Percentiles rank a stretch among this genome's conserved stretches.
phyloP scores from a whole-genome alignment of 2,329 filamentous ascomycete species.

The Alternaria ethzedia region DNA sequence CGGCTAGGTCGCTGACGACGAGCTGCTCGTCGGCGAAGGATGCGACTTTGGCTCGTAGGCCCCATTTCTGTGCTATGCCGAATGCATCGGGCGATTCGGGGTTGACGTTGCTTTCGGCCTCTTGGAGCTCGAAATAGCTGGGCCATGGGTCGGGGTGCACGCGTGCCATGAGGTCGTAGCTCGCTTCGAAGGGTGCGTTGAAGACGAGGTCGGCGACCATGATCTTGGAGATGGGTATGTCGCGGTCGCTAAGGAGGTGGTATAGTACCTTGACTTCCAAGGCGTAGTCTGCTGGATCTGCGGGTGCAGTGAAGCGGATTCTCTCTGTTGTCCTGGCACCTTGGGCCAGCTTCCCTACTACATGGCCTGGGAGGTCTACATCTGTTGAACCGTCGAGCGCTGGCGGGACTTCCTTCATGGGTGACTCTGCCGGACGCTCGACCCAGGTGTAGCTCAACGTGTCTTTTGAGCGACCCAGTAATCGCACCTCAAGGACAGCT shows the following conservation, averaged over 20 bases:
- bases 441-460: conserved; percentile 56
- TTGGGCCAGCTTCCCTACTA: conserved; percentile 44
- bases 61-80: conserved; percentile 83
- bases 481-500: conserved; percentile 71
- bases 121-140: conserved; percentile 75
- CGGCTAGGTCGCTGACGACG: conserved; percentile 67
- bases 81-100: conserved; percentile 49
- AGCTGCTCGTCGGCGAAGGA: conserved; percentile 76
- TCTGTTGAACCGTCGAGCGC: conserved; percentile 29
- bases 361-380: conserved; percentile 45
- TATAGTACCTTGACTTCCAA: conserved; percentile 78
- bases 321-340: conserved; percentile 41
- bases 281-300: conserved; percentile 64
- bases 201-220: conserved; percentile 73
- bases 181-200: conserved; percentile 86
- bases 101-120: conserved; percentile 42
- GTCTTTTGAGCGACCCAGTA: conserved; percentile 65
- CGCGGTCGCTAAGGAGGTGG: conserved; percentile 76
- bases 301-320: conserved; percentile 50
- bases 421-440: conserved; percentile 43
- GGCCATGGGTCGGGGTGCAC: conserved; percentile 84
- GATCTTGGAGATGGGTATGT: conserved; percentile 80
- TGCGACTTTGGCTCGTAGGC: conserved; percentile 71
- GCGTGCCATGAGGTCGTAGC: conserved; percentile 83
- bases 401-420: conserved; percentile 39